phyloP scores from a whole-genome alignment of 495 filamentous ascomycete genomes.

The Schizothecium vesticola region DNA sequence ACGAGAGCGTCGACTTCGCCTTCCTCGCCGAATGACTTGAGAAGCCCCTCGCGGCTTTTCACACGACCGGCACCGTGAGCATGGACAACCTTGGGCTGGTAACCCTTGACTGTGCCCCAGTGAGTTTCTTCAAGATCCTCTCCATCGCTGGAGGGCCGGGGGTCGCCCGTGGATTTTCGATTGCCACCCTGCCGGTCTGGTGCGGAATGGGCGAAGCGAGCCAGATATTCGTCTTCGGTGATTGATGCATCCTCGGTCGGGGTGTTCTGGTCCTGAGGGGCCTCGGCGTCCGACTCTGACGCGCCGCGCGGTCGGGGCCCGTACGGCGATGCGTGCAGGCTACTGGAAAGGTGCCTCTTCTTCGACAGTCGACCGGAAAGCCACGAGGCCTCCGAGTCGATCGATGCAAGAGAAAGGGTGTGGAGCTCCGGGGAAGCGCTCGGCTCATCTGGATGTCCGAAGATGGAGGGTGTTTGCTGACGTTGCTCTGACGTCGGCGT shows the following conservation, averaged over 20 bases:
- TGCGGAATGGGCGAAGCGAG: slow-evolving; percentile 48
- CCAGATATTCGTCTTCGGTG: slow-evolving; percentile 60
- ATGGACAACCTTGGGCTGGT: slow-evolving; percentile 36
- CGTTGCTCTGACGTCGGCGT: slow-evolving; percentile 43
- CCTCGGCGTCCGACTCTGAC: slow-evolving; percentile 28
- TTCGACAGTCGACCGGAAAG: slow-evolving; percentile 59
- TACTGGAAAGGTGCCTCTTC: slow-evolving; percentile 38
- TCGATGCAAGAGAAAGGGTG: slow-evolving; percentile 67
- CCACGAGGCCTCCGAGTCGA: slow-evolving; percentile 92
- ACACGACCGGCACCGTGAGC: slow-evolving; percentile 24
- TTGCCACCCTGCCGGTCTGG: slow-evolving; percentile 48
- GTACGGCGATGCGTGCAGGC: slow-evolving; percentile 24
- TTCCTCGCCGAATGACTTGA: slow-evolving; percentile 47
- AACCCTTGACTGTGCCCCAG: slow-evolving; percentile 40
- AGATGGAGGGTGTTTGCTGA: slow-evolving; percentile 39
- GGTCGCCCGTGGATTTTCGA: slow-evolving; percentile 42
- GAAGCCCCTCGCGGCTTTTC: slow-evolving; percentile 56
- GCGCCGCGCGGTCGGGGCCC: slow-evolving; percentile 38
- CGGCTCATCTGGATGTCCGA: slow-evolving; percentile 35
- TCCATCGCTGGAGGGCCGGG: slow-evolving; percentile 43
- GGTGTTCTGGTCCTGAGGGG: slow-evolving; percentile 10
- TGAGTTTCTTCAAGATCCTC: slow-evolving; percentile 34
- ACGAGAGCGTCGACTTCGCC: slow-evolving; percentile 22
- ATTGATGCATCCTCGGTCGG: slow-evolving; percentile 56
- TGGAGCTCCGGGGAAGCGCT: slow-evolving; percentile 43